Conservation (phyloP, 2,329 filamentous ascomycete genomes). For the Calonectria hongkongensis region DNA sequence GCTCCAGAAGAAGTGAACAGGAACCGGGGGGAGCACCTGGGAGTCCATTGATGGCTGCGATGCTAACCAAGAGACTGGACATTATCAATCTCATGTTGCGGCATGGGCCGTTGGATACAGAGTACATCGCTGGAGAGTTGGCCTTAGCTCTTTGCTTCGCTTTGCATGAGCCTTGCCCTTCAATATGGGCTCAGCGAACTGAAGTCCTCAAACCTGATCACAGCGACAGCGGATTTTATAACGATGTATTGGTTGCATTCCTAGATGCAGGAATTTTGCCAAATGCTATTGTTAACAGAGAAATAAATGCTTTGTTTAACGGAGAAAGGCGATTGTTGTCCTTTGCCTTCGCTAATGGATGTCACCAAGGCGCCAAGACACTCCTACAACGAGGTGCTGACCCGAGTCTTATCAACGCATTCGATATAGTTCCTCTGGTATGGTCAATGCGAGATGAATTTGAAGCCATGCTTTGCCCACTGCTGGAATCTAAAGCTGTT, state of each 20-base stretch:
- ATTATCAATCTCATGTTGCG: background rate
- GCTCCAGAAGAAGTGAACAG: background rate
- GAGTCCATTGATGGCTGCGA: background rate
- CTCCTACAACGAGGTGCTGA: background rate
- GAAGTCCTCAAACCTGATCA: background rate
- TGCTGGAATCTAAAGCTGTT: background rate
- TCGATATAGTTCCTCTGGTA: background rate
- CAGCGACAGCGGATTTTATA: background rate
- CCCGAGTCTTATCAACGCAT: background rate
- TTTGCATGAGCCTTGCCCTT: background rate
- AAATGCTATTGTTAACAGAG: background rate
- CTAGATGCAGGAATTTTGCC: slow-evolving; percentile 2
- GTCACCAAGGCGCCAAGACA: background rate
- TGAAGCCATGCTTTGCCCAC: background rate
- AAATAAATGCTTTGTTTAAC: background rate
- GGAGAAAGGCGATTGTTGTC: background rate
- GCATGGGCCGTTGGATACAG: background rate
- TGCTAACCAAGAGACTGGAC: background rate
- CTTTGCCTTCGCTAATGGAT: background rate
- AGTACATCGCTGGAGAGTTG: background rate
- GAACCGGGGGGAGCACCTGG: background rate
- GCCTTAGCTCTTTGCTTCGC: background rate
- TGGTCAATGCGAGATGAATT: background rate
- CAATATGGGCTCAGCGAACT: background rate
- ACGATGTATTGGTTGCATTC: background rate